phyloP scores from a whole-genome alignment of 2,329 filamentous ascomycete species.

The Colletotrichum echinochloae region DNA sequence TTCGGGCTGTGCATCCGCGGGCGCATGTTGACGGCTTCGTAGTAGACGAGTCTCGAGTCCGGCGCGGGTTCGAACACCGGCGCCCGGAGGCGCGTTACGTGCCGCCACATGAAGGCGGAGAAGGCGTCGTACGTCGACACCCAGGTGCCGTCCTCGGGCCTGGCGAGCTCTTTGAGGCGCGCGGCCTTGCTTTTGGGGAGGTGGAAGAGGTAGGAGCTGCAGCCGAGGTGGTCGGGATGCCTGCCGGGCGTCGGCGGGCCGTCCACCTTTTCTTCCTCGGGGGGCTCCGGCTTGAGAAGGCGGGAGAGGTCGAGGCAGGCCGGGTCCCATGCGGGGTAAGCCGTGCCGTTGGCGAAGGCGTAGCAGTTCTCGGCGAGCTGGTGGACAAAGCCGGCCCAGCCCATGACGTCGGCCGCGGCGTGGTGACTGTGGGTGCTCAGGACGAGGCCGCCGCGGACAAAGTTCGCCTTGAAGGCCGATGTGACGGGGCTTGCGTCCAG shows the following conservation, averaged over 20 bases:
- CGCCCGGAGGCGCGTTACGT: conserved; percentile 50
- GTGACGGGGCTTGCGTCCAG: conserved; percentile 49
- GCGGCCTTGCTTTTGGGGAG: conserved; percentile 57
- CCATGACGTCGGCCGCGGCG: conserved; percentile 57
- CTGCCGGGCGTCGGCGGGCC: conserved; percentile 46
- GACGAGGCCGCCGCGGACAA: conserved; percentile 55
- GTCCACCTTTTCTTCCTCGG: conserved; percentile 48
- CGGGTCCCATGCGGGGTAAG: conserved; percentile 52
- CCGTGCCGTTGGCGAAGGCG: conserved; percentile 47
- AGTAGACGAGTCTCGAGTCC: conserved; percentile 42
- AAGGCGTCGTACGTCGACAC: conserved; percentile 61
- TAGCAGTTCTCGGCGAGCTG: conserved; percentile 59
- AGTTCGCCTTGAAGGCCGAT: conserved; percentile 56
- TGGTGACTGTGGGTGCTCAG: conserved; percentile 58
- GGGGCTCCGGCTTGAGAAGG: conserved; percentile 46
- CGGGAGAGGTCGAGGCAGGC: conserved; percentile 51
- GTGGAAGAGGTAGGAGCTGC: conserved; percentile 54
- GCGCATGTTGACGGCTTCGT: neutral
- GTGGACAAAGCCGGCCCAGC: conserved; percentile 52
- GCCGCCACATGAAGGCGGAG: conserved; percentile 56
- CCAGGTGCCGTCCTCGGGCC: conserved; percentile 51
- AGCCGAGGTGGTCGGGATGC: conserved; percentile 47
- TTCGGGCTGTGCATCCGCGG: conserved; percentile 45
- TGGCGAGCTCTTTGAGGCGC: conserved; percentile 53
- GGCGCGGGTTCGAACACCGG: conserved; percentile 50